phyloP scores from a whole-genome alignment of 768 basidiomycete genomes.

The Tylopilus cervinicoccineus region DNA sequence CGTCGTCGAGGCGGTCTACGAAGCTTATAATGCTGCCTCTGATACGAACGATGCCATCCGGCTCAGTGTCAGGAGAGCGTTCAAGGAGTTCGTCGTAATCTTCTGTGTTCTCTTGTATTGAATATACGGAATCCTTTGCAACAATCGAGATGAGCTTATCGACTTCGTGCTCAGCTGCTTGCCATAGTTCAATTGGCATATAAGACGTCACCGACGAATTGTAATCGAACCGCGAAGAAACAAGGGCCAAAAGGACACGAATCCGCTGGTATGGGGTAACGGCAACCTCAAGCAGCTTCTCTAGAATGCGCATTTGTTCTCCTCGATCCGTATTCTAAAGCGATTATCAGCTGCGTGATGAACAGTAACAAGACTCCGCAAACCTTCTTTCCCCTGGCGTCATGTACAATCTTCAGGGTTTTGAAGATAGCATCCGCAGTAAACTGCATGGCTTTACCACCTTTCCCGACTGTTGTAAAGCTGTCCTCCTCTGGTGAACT shows the following conservation, averaged over 20 bases:
- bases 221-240: constrained; percentile 96
- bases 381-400: constrained; percentile 95
- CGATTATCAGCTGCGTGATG: constrained; percentile 8
- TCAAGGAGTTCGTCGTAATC: constrained; percentile 93
- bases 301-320: constrained; percentile 90
- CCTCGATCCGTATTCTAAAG: constrained; percentile 89
- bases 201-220: constrained; percentile 80
- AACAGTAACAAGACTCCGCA: constrained; percentile 8
- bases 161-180: constrained; percentile 80
- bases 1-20: constrained; percentile 94
- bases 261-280: constrained; percentile 89
- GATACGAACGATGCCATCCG: constrained; percentile 74
- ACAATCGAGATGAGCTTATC: constrained; percentile 84
- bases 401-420: constrained; percentile 84
- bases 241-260: constrained; percentile 87
- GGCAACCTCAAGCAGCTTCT: constrained; percentile 81
- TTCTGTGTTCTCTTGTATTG: constrained; percentile 79
- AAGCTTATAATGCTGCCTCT: constrained; percentile 96
- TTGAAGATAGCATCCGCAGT: constrained; percentile 89
- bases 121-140: constrained; percentile 65
- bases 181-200: constrained; percentile 93
- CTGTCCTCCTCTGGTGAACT: constrained; percentile 47
- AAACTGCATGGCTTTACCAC: constrained; percentile 78
- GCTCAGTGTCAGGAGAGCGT: constrained; percentile 69
- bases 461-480: constrained; percentile 89